Conservation (phyloP, 306 rosid species). For the Cicer bijugum region DNA sequence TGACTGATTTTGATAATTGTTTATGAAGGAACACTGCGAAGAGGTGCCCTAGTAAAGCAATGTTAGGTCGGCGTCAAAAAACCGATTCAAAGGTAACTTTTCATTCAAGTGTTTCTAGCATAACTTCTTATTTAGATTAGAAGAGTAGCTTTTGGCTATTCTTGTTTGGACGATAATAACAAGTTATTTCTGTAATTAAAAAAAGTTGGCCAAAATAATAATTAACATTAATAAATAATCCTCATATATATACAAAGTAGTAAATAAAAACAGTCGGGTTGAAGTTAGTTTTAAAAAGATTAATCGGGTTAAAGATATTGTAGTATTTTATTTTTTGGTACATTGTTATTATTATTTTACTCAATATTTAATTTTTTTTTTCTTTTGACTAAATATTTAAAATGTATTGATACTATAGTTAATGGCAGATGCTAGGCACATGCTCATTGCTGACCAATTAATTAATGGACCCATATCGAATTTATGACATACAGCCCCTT, state of each 20-base stretch:
- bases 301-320: too few relatives aligned
- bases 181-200: too few relatives aligned
- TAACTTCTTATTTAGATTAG: not conserved
- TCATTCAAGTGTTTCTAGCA: not conserved
- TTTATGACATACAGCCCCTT: not conserved
- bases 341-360: too few relatives aligned
- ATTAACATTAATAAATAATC: not conserved
- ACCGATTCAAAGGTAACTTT: slow-evolving; percentile 58
- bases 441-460: slow-evolving; percentile 3
- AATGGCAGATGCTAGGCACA: not conserved
- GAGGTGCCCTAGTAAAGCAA: slow-evolving; percentile 59
- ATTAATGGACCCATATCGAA: not conserved
- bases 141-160: not conserved
- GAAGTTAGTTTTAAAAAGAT: too few relatives aligned
- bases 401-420: not conserved
- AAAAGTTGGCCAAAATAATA: not conserved
- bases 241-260: too few relatives aligned
- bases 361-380: too few relatives aligned
- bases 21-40: slow-evolving; percentile 61
- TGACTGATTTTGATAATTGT: slow-evolving; percentile 1
- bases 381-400: too few relatives aligned
- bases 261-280: too few relatives aligned
- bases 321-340: too few relatives aligned
- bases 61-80: slow-evolving; percentile 75
- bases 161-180: not conserved